A percentile compares a stretch with the other conserved stretches of the same genome.
These are phyloP conservation scores for Cystobasidiaceae sp. DNA, from an alignment of 1,284 basidiomycete genomes.

Conservation along the genomic window DNA sequence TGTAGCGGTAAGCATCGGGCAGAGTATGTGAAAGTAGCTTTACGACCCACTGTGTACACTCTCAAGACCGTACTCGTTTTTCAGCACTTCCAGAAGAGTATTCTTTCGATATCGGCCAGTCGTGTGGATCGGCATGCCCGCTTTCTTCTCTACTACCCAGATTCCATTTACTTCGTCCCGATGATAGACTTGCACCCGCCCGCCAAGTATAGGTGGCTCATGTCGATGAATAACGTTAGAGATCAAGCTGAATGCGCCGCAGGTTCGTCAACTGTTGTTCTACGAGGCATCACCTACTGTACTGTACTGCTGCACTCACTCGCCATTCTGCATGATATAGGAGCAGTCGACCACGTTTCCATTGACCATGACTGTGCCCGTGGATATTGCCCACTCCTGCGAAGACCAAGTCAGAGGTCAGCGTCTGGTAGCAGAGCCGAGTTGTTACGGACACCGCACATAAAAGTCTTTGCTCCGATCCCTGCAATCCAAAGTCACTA, in stretches of 20 bases:
- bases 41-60: slow-evolving; percentile 70
- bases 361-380: slow-evolving; percentile 90
- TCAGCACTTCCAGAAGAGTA: slow-evolving; percentile 79
- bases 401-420: slow-evolving; percentile 52
- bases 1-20: not conserved
- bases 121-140: slow-evolving; percentile 66
- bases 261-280: slow-evolving; percentile 60
- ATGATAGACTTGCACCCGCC: slow-evolving; percentile 71
- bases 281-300: slow-evolving; percentile 79
- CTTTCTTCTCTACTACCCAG: slow-evolving; percentile 90
- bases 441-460: slow-evolving; percentile 6
- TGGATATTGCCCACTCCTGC: slow-evolving; percentile 79
- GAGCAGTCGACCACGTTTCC: slow-evolving; percentile 73
- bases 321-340: slow-evolving; percentile 76
- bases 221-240: slow-evolving; percentile 52
- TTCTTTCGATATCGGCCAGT: slow-evolving; percentile 83
- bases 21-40: not conserved
- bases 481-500: slow-evolving; percentile 11
- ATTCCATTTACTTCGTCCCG: slow-evolving; percentile 74
- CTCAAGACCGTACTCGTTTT: slow-evolving; percentile 73
- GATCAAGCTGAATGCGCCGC: slow-evolving; percentile 22
- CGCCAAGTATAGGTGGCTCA: slow-evolving; percentile 89
- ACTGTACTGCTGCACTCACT: slow-evolving; percentile 54
- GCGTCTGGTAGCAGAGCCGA: not conserved
- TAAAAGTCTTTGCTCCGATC: slow-evolving; percentile 42